Base-by-base conservation (phyloP, 768 basidiomycete species). In the Phylloporus rhodoxanthus region DNA sequence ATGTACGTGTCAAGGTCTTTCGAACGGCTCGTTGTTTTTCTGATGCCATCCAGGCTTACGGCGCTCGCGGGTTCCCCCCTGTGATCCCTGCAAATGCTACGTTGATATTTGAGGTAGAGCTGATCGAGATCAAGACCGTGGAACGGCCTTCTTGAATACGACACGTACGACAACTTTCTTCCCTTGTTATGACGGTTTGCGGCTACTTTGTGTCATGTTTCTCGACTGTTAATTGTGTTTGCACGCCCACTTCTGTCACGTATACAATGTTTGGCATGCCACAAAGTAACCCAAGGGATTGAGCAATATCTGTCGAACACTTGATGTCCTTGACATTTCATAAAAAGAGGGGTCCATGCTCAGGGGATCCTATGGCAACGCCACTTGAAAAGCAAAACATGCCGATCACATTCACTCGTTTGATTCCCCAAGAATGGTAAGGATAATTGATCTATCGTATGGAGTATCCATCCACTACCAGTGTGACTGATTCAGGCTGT, bases 71-170 rank as follows among this genome's bases (percentile, higher is more conserved):
- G 8, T 90, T 85, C 69, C 81, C 83, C 8, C 86, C 86, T 17
- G 72, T 86, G 53, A 92, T 92, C 66, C 89, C 89, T 11, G 63
- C 84, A 57, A 82, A 91, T 63, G 64, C 87, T 5, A 81, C 77
- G 11, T 76, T 94, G 66, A 75, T 69, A 53, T 93, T 93, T 61
- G 88, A 91, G 69, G 87, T 94, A 45, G 87, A 93, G 70, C 75
- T 94, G 42, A 53, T 91, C 50, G 73, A 77, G 66, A 26, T 26
- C 7, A 73, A 77, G 66, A 26, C 7, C 7, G 90, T 92, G 72
- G 82, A 72, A 68, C 46, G 44, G 56, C 34, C 19, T 52, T 38
- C 23, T 52, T 47, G 41, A 45, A 54, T 44, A 19, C 53, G 40
- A 58, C 45, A 32, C 60, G 50, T 63, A 68, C 43, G 57, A 54